phyloP scores from a whole-genome alignment of 169 alveolate genomes.

The Plasmodium billcollinsi region DNA sequence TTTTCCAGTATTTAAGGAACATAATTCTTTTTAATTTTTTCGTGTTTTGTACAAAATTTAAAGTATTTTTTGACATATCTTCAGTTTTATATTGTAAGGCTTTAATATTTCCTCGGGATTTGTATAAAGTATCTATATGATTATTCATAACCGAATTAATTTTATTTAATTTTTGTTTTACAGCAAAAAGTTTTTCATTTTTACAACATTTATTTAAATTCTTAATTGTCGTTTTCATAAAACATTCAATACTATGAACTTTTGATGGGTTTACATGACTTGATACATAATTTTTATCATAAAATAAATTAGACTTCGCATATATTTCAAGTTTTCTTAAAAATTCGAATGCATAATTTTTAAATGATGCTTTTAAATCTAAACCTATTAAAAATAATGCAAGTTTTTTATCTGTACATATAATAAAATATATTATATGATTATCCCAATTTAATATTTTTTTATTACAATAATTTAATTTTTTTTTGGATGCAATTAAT shows the following conservation, averaged over 20 bases:
- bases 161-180: slow-evolving; percentile 65
- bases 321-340: slow-evolving; percentile 54
- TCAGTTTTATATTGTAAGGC: slow-evolving; percentile 73
- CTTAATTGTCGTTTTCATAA: slow-evolving; percentile 34
- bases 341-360: slow-evolving; percentile 66
- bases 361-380: slow-evolving; percentile 51
- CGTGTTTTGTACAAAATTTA: slow-evolving; percentile 67
- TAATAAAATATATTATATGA: slow-evolving; percentile 55
- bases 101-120: slow-evolving; percentile 61
- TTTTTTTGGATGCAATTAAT: slow-evolving; percentile 51
- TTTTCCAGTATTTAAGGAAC: slow-evolving; percentile 69
- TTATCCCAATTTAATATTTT: slow-evolving; percentile 73
- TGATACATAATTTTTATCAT: slow-evolving; percentile 28
- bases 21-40: slow-evolving; percentile 67
- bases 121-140: slow-evolving; percentile 61
- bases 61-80: slow-evolving; percentile 71
- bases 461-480: slow-evolving; percentile 48
- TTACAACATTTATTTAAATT: slow-evolving; percentile 54
- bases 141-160: slow-evolving; percentile 73
- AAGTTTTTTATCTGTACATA: slow-evolving; percentile 60
- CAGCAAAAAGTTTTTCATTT: slow-evolving; percentile 67
- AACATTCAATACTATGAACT: slow-evolving; percentile 26
- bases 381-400: slow-evolving; percentile 64
- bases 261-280: slow-evolving; percentile 40
- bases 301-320: slow-evolving; percentile 53